A percentile compares a stretch with the other conserved stretches of the same genome.
phyloP scores from a whole-genome alignment of 176 grass and related monocot species.

The Musa troglodytarum region DNA sequence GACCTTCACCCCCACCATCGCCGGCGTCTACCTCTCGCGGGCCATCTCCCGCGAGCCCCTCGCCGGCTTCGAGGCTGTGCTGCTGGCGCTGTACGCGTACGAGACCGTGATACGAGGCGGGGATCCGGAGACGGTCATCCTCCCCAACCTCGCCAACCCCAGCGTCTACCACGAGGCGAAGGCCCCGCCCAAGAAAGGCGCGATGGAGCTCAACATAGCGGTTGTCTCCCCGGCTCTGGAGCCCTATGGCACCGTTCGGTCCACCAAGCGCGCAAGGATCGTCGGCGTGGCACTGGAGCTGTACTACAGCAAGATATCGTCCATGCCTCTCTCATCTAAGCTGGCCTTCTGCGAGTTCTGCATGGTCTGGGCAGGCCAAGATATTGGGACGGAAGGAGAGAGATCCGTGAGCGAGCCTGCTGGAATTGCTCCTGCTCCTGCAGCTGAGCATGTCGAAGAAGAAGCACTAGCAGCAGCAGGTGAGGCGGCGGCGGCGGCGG shows the following conservation, averaged over 20 bases:
- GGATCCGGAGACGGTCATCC: constrained; percentile 30
- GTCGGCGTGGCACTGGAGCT: constrained; percentile 63
- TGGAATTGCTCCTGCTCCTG: no score
- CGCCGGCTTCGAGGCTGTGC: constrained; percentile 74
- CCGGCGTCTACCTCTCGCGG: constrained; percentile 61
- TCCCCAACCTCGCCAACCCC: constrained; percentile 51
- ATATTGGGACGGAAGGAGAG: no score
- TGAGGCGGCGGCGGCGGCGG: no score
- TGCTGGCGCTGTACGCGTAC: constrained; percentile 62
- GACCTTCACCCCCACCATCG: constrained; percentile 45
- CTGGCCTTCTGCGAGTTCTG: constrained; percentile 66
- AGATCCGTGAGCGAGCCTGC: no score
- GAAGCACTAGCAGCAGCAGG: no score
- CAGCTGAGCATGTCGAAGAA: no score
- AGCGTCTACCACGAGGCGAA: constrained; percentile 54
- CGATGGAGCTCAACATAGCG: constrained; percentile 25
- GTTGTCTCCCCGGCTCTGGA: constrained; percentile 52
- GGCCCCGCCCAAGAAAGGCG: constrained; percentile 22
- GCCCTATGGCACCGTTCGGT: constrained; percentile 50
- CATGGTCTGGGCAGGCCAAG: constrained; percentile 45
- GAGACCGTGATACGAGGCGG: constrained; percentile 36
- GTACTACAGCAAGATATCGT: constrained; percentile 55
- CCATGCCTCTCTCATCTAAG: constrained; percentile 68
- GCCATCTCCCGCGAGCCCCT: constrained; percentile 40
- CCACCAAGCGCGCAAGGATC: constrained; percentile 52